phyloP scores from a whole-genome alignment of 164 flowering plant genomes.

The Annona cherimola region DNA sequence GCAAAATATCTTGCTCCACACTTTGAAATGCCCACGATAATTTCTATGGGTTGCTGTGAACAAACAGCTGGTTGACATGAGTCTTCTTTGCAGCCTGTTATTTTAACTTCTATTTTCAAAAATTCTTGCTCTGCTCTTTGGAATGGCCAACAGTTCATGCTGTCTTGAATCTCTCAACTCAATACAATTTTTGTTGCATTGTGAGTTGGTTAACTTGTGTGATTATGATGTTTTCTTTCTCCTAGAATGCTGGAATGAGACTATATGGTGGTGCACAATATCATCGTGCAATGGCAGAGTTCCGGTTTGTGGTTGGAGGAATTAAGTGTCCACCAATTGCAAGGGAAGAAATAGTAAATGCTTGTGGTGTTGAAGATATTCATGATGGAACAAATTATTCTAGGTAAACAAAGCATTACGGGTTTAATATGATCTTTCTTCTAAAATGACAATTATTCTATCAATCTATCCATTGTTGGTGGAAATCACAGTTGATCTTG shows the following conservation, averaged over 20 bases:
- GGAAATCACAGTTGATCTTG: not conserved
- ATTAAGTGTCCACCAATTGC: conserved; percentile 91
- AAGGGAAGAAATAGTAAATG: conserved; percentile 97
- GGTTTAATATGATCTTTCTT: not conserved
- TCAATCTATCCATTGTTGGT: not conserved
- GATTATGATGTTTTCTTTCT: conserved; percentile 7
- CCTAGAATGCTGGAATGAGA: conserved; percentile 96
- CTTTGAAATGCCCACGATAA: too few relatives aligned
- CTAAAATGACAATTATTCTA: too few relatives aligned
- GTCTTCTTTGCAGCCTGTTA: not conserved
- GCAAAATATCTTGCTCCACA: not conserved
- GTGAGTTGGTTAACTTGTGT: not conserved
- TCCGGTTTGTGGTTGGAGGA: conserved; percentile 95
- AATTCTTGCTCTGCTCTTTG: not conserved
- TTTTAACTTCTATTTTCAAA: not conserved
- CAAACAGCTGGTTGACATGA: too few relatives aligned
- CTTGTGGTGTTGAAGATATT: conserved; percentile 98
- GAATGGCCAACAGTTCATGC: not conserved
- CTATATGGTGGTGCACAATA: conserved; percentile 99
- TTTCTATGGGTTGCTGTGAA: not conserved
- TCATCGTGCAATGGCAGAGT: conserved; percentile 99
- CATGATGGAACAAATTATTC: conserved; percentile 98
- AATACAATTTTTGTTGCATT: not conserved
- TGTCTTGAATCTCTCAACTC: not conserved
- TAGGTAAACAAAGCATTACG: conserved; percentile 36